Conservation (phyloP, 2,329 filamentous ascomycete species). For the Botrytis byssoidea region DNA sequence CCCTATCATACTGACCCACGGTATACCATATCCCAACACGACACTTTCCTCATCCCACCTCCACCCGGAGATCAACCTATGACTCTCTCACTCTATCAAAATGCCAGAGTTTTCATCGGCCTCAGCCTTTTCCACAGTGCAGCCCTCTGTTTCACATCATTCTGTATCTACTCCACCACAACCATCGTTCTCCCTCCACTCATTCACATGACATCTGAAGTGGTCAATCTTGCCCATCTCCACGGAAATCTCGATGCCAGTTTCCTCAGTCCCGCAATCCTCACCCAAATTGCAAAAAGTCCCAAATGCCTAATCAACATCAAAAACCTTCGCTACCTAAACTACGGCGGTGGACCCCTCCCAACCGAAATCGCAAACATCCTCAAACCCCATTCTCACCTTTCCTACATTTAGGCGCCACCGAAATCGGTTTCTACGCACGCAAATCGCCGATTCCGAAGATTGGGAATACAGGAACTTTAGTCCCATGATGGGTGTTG, state of each 20-base stretch:
- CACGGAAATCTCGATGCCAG: not conserved
- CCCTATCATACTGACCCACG: not conserved
- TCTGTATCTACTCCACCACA: not conserved
- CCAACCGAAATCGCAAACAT: not conserved
- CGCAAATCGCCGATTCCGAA: not conserved
- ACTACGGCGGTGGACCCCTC: not conserved
- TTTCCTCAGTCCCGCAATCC: not conserved
- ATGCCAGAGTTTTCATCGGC: not conserved
- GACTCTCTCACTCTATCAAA: not conserved
- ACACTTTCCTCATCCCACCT: not conserved
- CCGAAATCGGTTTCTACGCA: not conserved
- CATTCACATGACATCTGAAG: not conserved
- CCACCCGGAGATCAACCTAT: not conserved
- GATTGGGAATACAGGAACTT: constrained; percentile 7
- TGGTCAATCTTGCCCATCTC: not conserved
- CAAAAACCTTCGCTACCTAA: not conserved
- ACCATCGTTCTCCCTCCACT: not conserved
- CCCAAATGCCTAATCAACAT: not conserved
- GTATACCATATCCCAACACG: not conserved
- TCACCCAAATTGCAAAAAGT: not conserved
- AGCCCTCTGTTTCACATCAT: not conserved
- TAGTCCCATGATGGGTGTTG: not conserved
- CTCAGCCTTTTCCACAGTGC: not conserved
- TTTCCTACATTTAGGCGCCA: not conserved
- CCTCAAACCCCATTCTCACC: not conserved